Evolutionary conservation across 192 early-diverging fungal genomes (phyloP).

Genomic region (Allomyces arbusculus): DNA sequence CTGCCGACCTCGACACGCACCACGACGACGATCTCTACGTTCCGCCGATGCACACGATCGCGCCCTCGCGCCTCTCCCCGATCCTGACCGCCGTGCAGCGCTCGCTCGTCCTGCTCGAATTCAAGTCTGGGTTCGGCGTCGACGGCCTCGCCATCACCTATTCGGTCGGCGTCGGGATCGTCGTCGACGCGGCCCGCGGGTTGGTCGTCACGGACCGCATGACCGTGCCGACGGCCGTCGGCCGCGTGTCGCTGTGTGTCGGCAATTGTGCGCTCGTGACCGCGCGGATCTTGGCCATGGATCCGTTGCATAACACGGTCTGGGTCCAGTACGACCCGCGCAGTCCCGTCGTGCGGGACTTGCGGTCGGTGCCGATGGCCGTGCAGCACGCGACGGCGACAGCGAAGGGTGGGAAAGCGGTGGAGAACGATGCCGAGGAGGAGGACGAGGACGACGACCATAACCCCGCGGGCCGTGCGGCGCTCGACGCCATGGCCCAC

Average conservation of each 20-base stretch:
- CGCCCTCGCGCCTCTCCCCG: conserved; percentile 3
- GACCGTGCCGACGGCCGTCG: conserved; percentile 59
- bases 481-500: too few relatives aligned
- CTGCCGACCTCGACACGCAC: conserved; percentile 15
- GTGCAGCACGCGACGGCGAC: conserved; percentile 31
- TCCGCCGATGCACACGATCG: conserved; percentile 10
- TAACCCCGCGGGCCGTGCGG: too few relatives aligned
- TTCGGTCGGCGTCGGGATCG: conserved; percentile 48
- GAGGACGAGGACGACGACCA: too few relatives aligned
- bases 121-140: background rate
- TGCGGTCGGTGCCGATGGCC: too few relatives aligned
- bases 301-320: conserved; percentile 75
- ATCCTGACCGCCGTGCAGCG: background rate
- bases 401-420: conserved; percentile 43
- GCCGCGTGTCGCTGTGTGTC: conserved; percentile 63
- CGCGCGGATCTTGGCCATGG: conserved; percentile 54
- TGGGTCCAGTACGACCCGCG: conserved; percentile 60
- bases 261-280: conserved; percentile 74
- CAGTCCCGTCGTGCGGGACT: conserved; percentile 33
- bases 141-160: background rate
- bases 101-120: background rate
- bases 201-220: conserved; percentile 65
- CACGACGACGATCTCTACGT: conserved; percentile 8
- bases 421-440: background rate
- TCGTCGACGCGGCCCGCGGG: conserved; percentile 55